Conservation (phyloP, 176 grass and related monocot genomes). For the Metroxylon sagu region DNA sequence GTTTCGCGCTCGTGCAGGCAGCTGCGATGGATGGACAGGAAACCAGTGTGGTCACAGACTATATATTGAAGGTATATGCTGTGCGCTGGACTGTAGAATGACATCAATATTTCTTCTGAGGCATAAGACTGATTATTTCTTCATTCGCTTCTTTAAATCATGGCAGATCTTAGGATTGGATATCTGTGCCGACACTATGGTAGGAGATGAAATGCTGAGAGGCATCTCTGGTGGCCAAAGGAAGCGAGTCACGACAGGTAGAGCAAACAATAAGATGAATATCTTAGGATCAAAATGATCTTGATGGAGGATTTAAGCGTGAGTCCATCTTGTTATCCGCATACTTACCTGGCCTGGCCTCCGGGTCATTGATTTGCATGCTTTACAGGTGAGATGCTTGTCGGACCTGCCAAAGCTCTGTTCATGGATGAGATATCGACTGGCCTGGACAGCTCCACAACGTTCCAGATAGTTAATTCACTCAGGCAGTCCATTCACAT, state of each 20-base stretch:
- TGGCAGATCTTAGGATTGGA: slow-evolving; percentile 51
- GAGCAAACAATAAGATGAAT: no score
- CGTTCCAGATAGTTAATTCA: slow-evolving; percentile 58
- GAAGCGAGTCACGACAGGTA: slow-evolving; percentile 53
- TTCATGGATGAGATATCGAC: slow-evolving; percentile 79
- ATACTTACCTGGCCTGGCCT: no score
- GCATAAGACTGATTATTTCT: no score
- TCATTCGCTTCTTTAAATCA: no score
- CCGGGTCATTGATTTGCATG: no score
- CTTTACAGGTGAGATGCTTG: slow-evolving; percentile 54
- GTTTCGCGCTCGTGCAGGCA: slow-evolving; percentile 26
- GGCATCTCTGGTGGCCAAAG: slow-evolving; percentile 56
- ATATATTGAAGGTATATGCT: slow-evolving; percentile 37
- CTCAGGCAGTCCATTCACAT: slow-evolving; percentile 41
- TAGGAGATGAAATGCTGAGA: slow-evolving; percentile 52
- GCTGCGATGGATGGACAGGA: slow-evolving; percentile 34
- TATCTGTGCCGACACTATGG: slow-evolving; percentile 51
- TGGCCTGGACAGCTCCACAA: slow-evolving; percentile 58
- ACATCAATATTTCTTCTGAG: no score
- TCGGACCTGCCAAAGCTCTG: slow-evolving; percentile 42
- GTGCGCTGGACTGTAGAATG: no score
- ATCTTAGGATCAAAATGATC: no score
- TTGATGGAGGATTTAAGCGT: no score
- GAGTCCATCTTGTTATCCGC: no score
- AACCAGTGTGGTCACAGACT: slow-evolving; percentile 48